Conservation (phyloP, 2,329 filamentous ascomycete species). For the Cadophora malorum region DNA sequence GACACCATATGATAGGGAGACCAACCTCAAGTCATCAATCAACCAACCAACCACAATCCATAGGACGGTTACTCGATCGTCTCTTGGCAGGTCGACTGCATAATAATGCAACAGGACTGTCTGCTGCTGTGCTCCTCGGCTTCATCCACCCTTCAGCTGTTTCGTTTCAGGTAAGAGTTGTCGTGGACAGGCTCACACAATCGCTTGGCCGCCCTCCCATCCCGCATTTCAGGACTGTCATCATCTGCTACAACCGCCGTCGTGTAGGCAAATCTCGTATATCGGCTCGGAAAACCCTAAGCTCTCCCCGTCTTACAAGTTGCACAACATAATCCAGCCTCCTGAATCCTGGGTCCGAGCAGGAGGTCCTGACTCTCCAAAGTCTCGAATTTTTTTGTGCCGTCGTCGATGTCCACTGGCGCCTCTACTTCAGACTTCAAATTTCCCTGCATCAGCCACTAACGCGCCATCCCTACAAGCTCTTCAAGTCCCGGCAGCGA, state of each 20-base stretch:
- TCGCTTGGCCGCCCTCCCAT: conserved; percentile 15
- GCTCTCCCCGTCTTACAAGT: neutral
- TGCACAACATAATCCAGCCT: neutral
- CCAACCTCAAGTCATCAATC: neutral
- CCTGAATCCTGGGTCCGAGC: neutral
- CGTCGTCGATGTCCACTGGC: conserved; percentile 21
- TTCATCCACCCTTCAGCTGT: conserved; percentile 17
- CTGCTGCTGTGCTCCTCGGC: conserved; percentile 21
- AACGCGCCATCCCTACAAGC: conserved; percentile 24
- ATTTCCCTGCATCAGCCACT: conserved; percentile 31
- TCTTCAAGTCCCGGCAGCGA: conserved; percentile 35
- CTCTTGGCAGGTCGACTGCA: conserved; percentile 23
- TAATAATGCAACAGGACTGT: conserved; percentile 22
- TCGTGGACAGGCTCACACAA: conserved; percentile 1
- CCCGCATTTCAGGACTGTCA: neutral
- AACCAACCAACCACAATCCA: neutral
- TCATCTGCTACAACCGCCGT: conserved; percentile 20
- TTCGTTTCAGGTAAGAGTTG: conserved; percentile 33
- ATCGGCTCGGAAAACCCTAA: conserved; percentile 5
- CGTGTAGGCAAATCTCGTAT: conserved; percentile 2
- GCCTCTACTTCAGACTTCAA: conserved; percentile 29
- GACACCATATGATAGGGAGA: neutral
- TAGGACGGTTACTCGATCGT: neutral
- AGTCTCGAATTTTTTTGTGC: neutral
- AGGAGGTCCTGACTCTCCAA: neutral